phyloP scores from a whole-genome alignment of 305 asterid genomes.

The Fraxinus sp. region DNA sequence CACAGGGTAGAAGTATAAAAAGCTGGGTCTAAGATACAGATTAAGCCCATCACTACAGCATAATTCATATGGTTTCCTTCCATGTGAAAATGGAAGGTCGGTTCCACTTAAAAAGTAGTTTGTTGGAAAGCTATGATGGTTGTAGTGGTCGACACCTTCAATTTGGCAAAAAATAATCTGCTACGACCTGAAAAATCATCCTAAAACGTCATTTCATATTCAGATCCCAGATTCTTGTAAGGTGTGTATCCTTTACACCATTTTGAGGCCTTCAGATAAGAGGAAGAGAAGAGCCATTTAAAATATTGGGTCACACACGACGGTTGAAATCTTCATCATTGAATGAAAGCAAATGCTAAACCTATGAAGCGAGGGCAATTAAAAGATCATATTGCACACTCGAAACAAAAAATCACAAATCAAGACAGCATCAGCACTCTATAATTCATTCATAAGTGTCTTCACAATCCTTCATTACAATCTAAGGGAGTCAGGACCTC shows the following conservation, averaged over 20 bases:
- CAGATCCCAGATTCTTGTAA: too few relatives aligned
- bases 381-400: neutral
- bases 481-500: neutral
- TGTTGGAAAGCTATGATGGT: neutral
- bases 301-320: neutral
- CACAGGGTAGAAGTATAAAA: neutral
- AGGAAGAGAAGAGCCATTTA: neutral
- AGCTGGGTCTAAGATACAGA: neutral
- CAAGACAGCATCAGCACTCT: slow-evolving; percentile 13
- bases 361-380: neutral
- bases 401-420: neutral
- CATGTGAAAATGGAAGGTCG: neutral
- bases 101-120: slow-evolving; percentile 7
- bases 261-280: too few relatives aligned
- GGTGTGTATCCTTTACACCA: too few relatives aligned
- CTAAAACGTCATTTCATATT: too few relatives aligned
- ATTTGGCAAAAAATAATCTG: neutral
- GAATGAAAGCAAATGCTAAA: neutral
- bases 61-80: neutral
- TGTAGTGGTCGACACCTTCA: neutral
- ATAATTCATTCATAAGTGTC: neutral
- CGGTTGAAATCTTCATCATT: neutral
- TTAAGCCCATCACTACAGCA: neutral
- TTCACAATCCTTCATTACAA: neutral
- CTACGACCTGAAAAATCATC: neutral